Percentiles rank a stretch among this genome's conserved stretches.
phyloP scores from a whole-genome alignment of 2,329 filamentous ascomycete species.

The Trichoderma asperellum region DNA sequence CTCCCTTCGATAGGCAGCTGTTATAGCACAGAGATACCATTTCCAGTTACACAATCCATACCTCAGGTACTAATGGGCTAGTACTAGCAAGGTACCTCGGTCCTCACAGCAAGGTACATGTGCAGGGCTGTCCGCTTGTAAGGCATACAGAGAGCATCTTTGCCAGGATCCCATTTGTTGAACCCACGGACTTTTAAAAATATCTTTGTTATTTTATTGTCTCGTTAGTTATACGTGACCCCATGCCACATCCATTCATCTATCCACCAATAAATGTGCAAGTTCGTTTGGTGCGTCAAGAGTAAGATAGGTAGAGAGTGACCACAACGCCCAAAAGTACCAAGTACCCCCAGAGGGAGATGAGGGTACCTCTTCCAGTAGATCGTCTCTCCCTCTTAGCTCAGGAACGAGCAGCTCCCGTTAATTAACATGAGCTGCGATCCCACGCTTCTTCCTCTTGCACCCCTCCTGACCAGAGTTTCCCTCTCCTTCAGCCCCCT shows the following conservation, averaged over 20 bases:
- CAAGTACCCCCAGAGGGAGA: conserved; percentile 16
- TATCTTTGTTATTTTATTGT: neutral
- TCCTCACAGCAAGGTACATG: neutral
- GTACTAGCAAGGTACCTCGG: neutral
- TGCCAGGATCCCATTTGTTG: conserved; percentile 7
- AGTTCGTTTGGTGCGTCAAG: conserved; percentile 5
- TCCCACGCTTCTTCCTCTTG: conserved; percentile 21
- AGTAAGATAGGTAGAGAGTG: neutral
- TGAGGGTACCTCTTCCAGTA: conserved; percentile 17
- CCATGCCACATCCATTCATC: conserved; percentile 1
- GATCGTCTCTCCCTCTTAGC: conserved; percentile 14
- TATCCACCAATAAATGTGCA: conserved; percentile 4
- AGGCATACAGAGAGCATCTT: conserved; percentile 11
- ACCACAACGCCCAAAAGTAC: neutral
- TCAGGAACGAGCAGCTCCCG: conserved; percentile 24
- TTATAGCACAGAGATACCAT: neutral
- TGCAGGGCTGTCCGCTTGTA: conserved; percentile 2
- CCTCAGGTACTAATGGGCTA: neutral
- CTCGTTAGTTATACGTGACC: neutral
- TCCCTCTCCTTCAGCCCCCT: conserved; percentile 19
- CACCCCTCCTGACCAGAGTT: conserved; percentile 23
- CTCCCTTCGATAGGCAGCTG: neutral
- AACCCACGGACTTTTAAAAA: neutral
- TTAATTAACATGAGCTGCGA: conserved; percentile 23
- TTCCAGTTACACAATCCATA: neutral